Conservation (phyloP, 768 basidiomycete species). For the Hypsizygus marmoreus region DNA sequence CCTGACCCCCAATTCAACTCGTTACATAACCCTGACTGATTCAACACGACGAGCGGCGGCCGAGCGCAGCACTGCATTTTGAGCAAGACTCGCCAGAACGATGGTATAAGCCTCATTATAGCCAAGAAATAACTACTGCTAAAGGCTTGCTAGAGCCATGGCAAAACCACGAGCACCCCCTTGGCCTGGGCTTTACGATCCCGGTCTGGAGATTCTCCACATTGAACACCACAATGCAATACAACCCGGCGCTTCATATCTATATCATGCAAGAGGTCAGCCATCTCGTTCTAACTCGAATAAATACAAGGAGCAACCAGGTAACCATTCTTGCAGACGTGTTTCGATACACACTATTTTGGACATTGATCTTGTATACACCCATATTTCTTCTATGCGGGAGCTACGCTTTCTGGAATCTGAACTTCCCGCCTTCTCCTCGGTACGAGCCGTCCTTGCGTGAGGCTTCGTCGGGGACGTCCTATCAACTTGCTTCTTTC, state of each 20-base stretch:
- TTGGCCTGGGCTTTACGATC: constrained; percentile 56
- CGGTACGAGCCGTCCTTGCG: constrained; percentile 6
- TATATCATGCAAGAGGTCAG: constrained; percentile 41
- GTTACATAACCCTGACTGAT: too few relatives aligned
- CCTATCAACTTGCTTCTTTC: constrained; percentile 15
- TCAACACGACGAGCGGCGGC: too few relatives aligned
- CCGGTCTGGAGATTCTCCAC: constrained; percentile 48
- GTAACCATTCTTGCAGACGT: constrained; percentile 35
- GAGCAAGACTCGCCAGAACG: too few relatives aligned
- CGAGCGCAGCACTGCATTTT: too few relatives aligned
- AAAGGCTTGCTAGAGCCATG: too few relatives aligned
- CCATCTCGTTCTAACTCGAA: neutral
- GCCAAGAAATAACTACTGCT: too few relatives aligned
- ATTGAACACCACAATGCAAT: constrained; percentile 40
- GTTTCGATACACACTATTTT: constrained; percentile 55
- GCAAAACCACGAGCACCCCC: constrained; percentile 14
- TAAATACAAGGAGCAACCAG: neutral
- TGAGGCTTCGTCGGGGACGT: constrained; percentile 1
- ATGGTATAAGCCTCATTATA: too few relatives aligned
- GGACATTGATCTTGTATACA: constrained; percentile 52
- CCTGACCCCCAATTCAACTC: too few relatives aligned
- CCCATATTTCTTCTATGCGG: constrained; percentile 53
- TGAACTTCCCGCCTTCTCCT: constrained; percentile 45
- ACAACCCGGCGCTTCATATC: constrained; percentile 44
- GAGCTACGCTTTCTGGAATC: constrained; percentile 51